phyloP scores from a whole-genome alignment of 2,329 filamentous ascomycete species.

The Arachnomyces sp. region DNA sequence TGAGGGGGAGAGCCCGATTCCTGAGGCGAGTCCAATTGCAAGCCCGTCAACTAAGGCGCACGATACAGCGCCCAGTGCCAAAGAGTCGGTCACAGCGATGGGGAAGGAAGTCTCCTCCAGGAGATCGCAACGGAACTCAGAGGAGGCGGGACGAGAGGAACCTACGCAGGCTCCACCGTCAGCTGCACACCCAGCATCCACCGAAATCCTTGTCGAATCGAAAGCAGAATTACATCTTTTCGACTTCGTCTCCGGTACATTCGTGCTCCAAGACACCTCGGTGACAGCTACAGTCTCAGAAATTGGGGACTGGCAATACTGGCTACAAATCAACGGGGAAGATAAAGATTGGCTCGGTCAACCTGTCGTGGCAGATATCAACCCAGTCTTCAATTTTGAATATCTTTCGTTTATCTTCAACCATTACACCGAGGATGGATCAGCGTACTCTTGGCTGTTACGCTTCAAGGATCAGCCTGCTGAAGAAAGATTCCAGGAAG shows the following conservation, averaged over 20 bases:
- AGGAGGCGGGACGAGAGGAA: constrained; percentile 30
- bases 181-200: constrained; percentile 55
- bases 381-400: constrained; percentile 98
- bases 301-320: constrained; percentile 88
- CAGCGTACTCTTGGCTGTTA: constrained; percentile 90
- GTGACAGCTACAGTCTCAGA: constrained; percentile 77
- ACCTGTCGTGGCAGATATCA: constrained; percentile 79
- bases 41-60: constrained; percentile 37
- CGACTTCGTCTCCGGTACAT: constrained; percentile 79
- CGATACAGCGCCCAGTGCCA: constrained; percentile 28
- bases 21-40: constrained; percentile 50
- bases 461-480: constrained; percentile 79
- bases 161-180: constrained; percentile 56
- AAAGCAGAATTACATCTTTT: constrained; percentile 85
- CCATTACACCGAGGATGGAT: constrained; percentile 80
- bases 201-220: constrained; percentile 68
- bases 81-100: constrained; percentile 37
- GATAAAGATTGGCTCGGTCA: constrained; percentile 82
- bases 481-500: constrained; percentile 83
- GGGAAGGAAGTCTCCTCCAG: constrained; percentile 39
- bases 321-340: constrained; percentile 74
- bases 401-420: constrained; percentile 99
- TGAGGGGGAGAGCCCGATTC: constrained; percentile 52
- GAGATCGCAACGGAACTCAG: constrained; percentile 23
- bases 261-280: constrained; percentile 67